Conservation (phyloP, 2,329 filamentous ascomycete genomes). For the Rhynchosporium graminicola region DNA sequence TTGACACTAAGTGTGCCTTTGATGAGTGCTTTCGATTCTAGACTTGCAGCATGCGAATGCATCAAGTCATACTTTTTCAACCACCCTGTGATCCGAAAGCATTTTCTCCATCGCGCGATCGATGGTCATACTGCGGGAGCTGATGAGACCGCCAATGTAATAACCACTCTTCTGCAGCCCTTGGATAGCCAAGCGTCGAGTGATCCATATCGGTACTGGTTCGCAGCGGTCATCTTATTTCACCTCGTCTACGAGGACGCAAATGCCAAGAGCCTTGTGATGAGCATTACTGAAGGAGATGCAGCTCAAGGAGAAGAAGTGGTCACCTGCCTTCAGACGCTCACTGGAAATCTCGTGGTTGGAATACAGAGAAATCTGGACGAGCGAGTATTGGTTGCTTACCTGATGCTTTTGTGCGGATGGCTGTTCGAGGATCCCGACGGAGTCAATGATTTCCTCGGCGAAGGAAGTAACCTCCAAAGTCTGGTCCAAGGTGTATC, state of each 20-base stretch:
- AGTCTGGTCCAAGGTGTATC: conserved; percentile 73
- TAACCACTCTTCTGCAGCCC: conserved; percentile 77
- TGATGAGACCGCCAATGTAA: conserved; percentile 83
- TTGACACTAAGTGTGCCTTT: conserved; percentile 71
- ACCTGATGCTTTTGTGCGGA: conserved; percentile 82
- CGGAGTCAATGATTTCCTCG: conserved; percentile 89
- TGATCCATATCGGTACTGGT: conserved; percentile 88
- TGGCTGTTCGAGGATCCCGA: conserved; percentile 94
- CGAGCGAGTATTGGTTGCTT: conserved; percentile 76
- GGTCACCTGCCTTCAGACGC: conserved; percentile 86
- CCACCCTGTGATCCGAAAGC: conserved; percentile 76
- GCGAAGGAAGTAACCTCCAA: conserved; percentile 90
- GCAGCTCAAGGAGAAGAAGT: conserved; percentile 89
- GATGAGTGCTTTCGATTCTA: conserved; percentile 71
- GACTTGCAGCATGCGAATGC: conserved; percentile 84
- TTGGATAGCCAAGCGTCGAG: conserved; percentile 59
- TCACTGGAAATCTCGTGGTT: conserved; percentile 82
- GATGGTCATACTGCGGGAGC: conserved; percentile 77
- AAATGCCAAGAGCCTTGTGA: conserved; percentile 75
- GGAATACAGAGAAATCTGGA: conserved; percentile 77
- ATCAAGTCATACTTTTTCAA: conserved; percentile 89
- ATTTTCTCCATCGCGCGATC: conserved; percentile 87
- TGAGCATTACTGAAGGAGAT: conserved; percentile 86
- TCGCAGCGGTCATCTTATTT: conserved; percentile 82
- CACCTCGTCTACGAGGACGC: conserved; percentile 81